Evolutionary conservation across 2,329 filamentous ascomycete species (phyloP), one percentile per base, ranked within the genome.

Genomic region (Alternaria arbusti): DNA sequence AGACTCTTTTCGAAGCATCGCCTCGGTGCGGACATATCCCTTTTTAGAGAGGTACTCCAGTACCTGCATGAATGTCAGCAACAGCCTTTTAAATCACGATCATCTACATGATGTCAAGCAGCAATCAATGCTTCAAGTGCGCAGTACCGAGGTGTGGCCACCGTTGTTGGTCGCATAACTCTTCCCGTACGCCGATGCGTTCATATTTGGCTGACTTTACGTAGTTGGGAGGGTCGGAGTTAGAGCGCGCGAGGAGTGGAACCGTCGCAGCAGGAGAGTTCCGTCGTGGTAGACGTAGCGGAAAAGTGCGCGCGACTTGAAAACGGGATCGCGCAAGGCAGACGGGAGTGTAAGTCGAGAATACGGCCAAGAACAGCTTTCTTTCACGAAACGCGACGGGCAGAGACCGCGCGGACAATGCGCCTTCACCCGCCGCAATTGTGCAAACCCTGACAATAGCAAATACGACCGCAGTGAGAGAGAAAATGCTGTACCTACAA

Each of bases 11-110:
- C 96, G 89, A 57, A 99, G 92, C 78, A 96, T 92, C 20, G 95
- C 92, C 80, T 99, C 96, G 1, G 96, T 98, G 23, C 91, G 88
- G 57, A 90, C 94, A 80, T 97, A 99, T 0, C 96, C 96, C 70
- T 97, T 94, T 80, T 99, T 99, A 3, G 94, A 88, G 1, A 99
- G 86, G 79, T 99, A 99, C 73, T 99, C 96, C 9, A 97, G 94
- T 4, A 99, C 90, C 89, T 91, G 74, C 10, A 23, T 22, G 12
- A 3, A 13, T 13, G 57, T 71, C 36, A 72, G 63, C 50, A 63
- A 26, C 8, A 3, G 20, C 26, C 6, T 45, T 26, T 7, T 12
- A 28, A 22, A 12, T 50, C 28, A 40, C n/a, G 36, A 15, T 30
- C 30, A 22, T 30, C 22, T 23, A 11, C 13, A 47, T 36, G 20